Conservation (phyloP, 2,329 filamentous ascomycete genomes). For the Beauveria medogensis region DNA sequence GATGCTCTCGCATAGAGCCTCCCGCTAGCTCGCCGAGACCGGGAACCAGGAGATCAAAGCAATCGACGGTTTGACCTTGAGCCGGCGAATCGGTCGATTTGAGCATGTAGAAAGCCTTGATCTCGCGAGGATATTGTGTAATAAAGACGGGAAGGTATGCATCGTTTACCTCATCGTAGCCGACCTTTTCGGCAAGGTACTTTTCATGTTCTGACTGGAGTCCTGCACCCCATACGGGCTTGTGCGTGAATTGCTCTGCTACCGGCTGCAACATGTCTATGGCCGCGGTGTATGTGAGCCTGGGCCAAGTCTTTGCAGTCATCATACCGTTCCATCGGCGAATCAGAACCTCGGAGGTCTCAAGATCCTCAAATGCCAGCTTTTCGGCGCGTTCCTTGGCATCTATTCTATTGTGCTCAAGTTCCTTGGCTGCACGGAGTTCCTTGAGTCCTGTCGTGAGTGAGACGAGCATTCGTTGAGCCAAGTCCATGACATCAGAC, state of each 20-base stretch:
- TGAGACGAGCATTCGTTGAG: conserved; percentile 67
- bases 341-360: conserved; percentile 41
- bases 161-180: conserved; percentile 37
- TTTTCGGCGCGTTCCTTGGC: conserved; percentile 32
- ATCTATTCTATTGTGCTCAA: conserved; percentile 28
- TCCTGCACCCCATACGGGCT: conserved; percentile 62
- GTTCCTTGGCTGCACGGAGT: conserved; percentile 37
- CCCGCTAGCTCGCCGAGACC: conserved; percentile 81
- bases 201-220: conserved; percentile 90
- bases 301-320: conserved; percentile 53
- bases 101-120: conserved; percentile 80
- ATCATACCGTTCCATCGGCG: conserved; percentile 66
- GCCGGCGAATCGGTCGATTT: conserved; percentile 24
- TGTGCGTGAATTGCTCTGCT: conserved; percentile 55
- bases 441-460: conserved; percentile 31
- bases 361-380: conserved; percentile 35
- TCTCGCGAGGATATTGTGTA: conserved; percentile 78
- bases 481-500: conserved; percentile 64
- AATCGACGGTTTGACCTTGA: conserved; percentile 59
- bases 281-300: conserved; percentile 75
- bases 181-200: conserved; percentile 65
- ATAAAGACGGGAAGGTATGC: conserved; percentile 69
- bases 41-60: conserved; percentile 83
- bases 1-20: conserved; percentile 82
- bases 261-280: conserved; percentile 59